Evolutionary conservation across 441 rosid species (phyloP), one percentile per base, ranked within the genome.

Genomic region (Adansonia rubrostipa): DNA sequence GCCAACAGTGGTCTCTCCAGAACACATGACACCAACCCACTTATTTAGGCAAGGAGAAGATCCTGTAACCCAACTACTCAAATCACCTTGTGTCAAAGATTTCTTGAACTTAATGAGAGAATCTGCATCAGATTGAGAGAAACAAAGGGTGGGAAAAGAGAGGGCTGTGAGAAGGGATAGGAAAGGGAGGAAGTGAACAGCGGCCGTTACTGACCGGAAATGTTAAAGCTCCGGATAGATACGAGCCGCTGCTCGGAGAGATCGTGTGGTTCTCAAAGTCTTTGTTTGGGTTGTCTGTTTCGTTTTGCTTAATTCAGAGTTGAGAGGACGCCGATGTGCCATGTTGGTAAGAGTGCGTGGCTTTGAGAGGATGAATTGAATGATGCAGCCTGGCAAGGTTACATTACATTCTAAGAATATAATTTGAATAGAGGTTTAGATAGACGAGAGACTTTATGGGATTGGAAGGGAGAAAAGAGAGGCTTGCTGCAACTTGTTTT

Each of bases 21-120:
- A 75, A 68, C 98, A 94, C 64, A 86, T 70, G 22, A 91, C 86
- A 3, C 97, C 97, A 14, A 61, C 67, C 98, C 98, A 94, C 51
- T 73, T 77, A 2, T 82, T 73, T 15, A 61, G 76, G 68, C 98
- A 94, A 76, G 93, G 91, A 78, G 82, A 80, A 2, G 92, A 75
- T 22, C 84, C 81, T 1, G 84, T 61, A 63, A 66, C 79, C 98
- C 98, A 92, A 48, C 88, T 81, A 64, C 83, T 79, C 54, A 93
- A 79, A 47, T 80, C 86, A 19, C 75, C 72, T 5, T 81, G 19
- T 13, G 54, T 61, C 4, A 89, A 70, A 44, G 92, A 92, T 20
- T 58, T 51, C 74, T 92, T 92, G 79, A 92, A 64, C 73, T 82
- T 74, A 50, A 92, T 83, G 68, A 92, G 90, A 71, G 88, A 75